Conservation (phyloP, 257 asterid genomes). For the Lantana camara region DNA sequence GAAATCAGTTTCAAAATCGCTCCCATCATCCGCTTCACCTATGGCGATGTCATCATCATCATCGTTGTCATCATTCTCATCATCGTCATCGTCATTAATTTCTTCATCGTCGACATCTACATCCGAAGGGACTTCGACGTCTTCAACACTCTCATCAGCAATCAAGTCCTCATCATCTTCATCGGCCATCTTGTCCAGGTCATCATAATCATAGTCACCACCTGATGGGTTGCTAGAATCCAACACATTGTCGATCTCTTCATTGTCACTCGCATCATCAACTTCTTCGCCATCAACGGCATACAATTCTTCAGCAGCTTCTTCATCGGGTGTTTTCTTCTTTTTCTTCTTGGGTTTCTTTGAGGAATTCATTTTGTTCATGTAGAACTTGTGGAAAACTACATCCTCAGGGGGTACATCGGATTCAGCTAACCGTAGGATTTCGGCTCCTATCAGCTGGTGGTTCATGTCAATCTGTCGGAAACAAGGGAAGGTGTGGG, state of each 20-base stretch:
- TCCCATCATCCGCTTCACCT: conserved; percentile 59
- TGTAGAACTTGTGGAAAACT: conserved; percentile 88
- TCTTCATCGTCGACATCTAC: conserved; percentile 36
- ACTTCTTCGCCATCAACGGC: conserved; percentile 55
- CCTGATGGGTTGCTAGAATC: conserved; percentile 48
- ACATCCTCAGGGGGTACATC: conserved; percentile 88
- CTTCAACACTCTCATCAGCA: conserved; percentile 60
- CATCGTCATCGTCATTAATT: conserved; percentile 15
- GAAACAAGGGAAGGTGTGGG: background rate
- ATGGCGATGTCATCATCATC: conserved; percentile 40
- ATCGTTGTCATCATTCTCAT: background rate
- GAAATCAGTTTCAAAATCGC: conserved; percentile 25
- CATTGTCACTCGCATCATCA: conserved; percentile 64
- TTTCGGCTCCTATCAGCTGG: conserved; percentile 82
- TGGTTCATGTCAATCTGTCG: conserved; percentile 71
- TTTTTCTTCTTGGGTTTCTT: conserved; percentile 77
- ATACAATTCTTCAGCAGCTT: conserved; percentile 68
- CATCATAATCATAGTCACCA: conserved; percentile 67
- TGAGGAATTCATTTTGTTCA: conserved; percentile 68
- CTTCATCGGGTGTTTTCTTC: conserved; percentile 67
- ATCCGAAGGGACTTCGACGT: conserved; percentile 44
- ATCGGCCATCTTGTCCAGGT: conserved; percentile 58
- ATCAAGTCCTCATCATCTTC: conserved; percentile 82
- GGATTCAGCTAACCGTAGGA: conserved; percentile 68
- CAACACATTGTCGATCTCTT: conserved; percentile 59